phyloP scores from a whole-genome alignment of 2,329 filamentous ascomycete genomes.

The Curvularia hawaiiensis region DNA sequence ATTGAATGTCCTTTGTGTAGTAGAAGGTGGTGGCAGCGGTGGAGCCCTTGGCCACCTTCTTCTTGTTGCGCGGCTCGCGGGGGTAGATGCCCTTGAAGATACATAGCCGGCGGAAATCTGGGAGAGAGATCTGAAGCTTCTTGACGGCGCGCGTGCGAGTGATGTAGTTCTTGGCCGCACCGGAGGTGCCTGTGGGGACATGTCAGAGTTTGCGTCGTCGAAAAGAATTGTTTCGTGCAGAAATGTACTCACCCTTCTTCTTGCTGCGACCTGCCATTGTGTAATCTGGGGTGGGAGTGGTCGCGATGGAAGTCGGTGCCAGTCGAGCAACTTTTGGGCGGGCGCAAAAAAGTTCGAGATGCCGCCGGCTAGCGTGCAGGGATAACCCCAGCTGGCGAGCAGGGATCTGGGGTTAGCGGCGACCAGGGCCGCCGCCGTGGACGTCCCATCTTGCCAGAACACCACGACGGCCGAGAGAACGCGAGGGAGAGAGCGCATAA shows the following conservation, averaged over 20 bases:
- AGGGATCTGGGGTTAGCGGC: conserved; percentile 25
- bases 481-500: conserved; percentile 1
- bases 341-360: conserved; percentile 42
- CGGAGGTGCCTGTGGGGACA: conserved; percentile 68
- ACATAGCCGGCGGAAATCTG: conserved; percentile 96
- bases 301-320: conserved; percentile 12
- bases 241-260: conserved; percentile 66
- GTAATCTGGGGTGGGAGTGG: conserved; percentile 1
- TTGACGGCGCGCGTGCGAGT: conserved; percentile 96
- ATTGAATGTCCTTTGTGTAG: conserved; percentile 95
- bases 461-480: conserved; percentile 1
- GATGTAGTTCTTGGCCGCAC: conserved; percentile 97
- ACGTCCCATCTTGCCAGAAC: conserved; percentile 12
- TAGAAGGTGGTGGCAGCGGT: conserved; percentile 92
- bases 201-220: conserved; percentile 21
- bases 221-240: background rate
- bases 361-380: conserved; percentile 26
- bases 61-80: conserved; percentile 93
- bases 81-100: conserved; percentile 99
- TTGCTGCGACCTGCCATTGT: conserved; percentile 47
- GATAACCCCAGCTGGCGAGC: conserved; percentile 17
- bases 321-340: conserved; percentile 16
- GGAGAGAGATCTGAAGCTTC: conserved; percentile 95
- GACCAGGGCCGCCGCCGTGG: conserved; percentile 22
- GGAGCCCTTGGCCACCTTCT: conserved; percentile 91